Conservation (phyloP, 139 green algal genomes). For the Zygnema cylindricum region DNA sequence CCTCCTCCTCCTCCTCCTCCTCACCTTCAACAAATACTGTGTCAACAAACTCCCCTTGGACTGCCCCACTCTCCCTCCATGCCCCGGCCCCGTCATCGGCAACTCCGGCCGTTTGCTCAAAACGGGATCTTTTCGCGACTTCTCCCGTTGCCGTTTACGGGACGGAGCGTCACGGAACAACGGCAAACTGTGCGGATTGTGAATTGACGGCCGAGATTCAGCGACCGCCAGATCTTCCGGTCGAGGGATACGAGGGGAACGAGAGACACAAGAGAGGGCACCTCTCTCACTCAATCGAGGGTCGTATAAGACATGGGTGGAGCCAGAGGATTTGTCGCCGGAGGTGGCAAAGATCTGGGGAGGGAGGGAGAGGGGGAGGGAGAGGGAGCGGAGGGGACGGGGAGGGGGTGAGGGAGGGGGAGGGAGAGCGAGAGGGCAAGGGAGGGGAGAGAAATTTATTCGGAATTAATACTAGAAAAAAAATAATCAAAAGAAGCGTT, state of each 20-base stretch:
- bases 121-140: conserved; percentile 48
- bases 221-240: conserved; percentile 20
- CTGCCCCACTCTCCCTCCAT: conserved; percentile 58
- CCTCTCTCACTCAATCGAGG: conserved; percentile 74
- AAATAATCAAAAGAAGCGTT: too few relatives aligned
- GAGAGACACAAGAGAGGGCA: conserved; percentile 73
- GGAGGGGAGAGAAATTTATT: not conserved
- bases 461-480: not conserved
- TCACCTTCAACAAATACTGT: conserved; percentile 63
- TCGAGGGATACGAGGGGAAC: conserved; percentile 36
- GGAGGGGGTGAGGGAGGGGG: not conserved
- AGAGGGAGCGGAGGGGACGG: not conserved
- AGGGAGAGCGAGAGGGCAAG: not conserved
- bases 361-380: not conserved
- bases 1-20: too few relatives aligned
- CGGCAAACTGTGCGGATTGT: conserved; percentile 59
- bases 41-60: conserved; percentile 61
- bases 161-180: conserved; percentile 58
- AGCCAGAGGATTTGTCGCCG: conserved; percentile 56
- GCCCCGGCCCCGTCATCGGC: conserved; percentile 39
- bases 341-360: conserved; percentile 56
- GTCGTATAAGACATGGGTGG: conserved; percentile 82
- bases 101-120: conserved; percentile 51
- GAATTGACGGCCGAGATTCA: conserved; percentile 35
- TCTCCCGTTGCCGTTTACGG: conserved; percentile 47